Percentiles rank a stretch among this genome's conserved stretches.
Conservation (phyloP, 768 basidiomycete species). For the Lactarius tabidus region DNA sequence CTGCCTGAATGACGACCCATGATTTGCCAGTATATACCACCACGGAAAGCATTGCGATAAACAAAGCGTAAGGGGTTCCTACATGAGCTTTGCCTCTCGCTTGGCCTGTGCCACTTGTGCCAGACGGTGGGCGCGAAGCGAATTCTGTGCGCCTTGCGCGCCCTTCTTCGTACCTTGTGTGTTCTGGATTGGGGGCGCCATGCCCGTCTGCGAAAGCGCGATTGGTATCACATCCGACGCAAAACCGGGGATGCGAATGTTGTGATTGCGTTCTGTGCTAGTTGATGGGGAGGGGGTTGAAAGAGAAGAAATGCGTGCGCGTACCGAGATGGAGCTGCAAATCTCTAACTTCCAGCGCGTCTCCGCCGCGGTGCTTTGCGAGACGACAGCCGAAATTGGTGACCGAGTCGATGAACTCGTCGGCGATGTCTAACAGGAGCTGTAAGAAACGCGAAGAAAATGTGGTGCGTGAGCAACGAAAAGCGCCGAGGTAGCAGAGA, state of each 20-base stretch:
- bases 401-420: constrained; percentile 96
- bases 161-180: constrained; percentile 54
- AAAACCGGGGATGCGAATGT: constrained; percentile 93
- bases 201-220: constrained; percentile 65
- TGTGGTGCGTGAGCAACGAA: not conserved
- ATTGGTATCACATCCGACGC: constrained; percentile 87
- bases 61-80: constrained; percentile 23
- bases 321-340: constrained; percentile 89
- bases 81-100: constrained; percentile 73
- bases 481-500: not conserved
- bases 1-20: too few relatives aligned
- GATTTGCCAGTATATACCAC: too few relatives aligned
- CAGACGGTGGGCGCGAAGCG: constrained; percentile 66
- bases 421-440: constrained; percentile 86
- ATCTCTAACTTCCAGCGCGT: constrained; percentile 59
- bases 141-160: constrained; percentile 58
- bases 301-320: constrained; percentile 26
- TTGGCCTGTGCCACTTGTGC: constrained; percentile 83
- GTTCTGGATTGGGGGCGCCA: constrained; percentile 49
- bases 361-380: constrained; percentile 86
- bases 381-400: constrained; percentile 90
- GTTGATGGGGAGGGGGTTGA: not conserved
- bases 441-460: constrained; percentile 30
- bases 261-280: constrained; percentile 75
- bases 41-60: constrained; percentile 5